Base-by-base conservation (phyloP, 129 eudicot species). In the Ambrosia artemisiifolia region DNA sequence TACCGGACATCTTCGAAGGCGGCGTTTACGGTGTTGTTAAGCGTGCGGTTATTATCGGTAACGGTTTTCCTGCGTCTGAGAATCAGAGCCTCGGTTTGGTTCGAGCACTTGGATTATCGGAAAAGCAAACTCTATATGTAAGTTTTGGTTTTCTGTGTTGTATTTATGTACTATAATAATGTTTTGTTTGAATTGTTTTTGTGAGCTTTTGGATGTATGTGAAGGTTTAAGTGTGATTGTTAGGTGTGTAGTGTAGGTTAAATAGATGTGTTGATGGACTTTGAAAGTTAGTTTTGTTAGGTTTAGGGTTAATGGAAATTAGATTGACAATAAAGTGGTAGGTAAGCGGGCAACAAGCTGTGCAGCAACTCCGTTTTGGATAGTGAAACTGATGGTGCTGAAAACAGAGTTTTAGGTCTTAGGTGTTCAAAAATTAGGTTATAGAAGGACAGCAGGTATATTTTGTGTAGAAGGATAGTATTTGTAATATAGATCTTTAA, bases 1-100 rank as follows among this genome's bases (percentile, higher is more conserved):
- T 89, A 65, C 90, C 96, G 62, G 95, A 93, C 81, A 89, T 89
- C 54, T 93, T 89, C 55, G 98, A 87, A 66, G 98, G 95, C 56
- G 96, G 92, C 2, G 92, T 87, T 44, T 84, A 85, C 56, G 91
- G 98, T 65, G 96, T 89, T 1, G 77, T 93, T 28, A 77, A 92
- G 30, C 89, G 98, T 7, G 98, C 96, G 2, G 84, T 89, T 71
- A 73, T 93, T 0, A 93, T 93, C 79, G 95, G 98, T 0, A 89
- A 87, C 73, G 96, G 96, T 10, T 93, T 89, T 46, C 89, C 88
- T 30, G 83, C 95, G 40, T 88, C 98, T 47, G 98, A 93, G 78
- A 93, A 83, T 75, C 98, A 93, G 75, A 85, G 95, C 59, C 33
- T 89, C 53, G 98, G 98, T 3, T 82, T 93, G 83, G 91, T 89